Base-by-base conservation (phyloP, 208 protist species). In the Wallacemonas sp. region DNA sequence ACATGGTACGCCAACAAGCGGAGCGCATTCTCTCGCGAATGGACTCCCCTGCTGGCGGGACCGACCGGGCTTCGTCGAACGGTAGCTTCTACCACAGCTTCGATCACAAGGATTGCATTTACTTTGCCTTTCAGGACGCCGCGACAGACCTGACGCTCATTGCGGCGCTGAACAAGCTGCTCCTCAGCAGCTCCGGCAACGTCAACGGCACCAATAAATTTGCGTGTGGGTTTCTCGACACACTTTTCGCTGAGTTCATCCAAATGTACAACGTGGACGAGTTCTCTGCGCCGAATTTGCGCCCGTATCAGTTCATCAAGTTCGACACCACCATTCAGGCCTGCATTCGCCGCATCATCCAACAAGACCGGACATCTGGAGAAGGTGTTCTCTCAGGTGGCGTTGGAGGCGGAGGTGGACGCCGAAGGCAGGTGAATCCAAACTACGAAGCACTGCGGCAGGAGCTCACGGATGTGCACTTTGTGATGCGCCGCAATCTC, bases 41-140 rank as follows among this genome's bases (percentile, higher is more conserved):
- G 84, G 76, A 90, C 47, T 79, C 86, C 1, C 87, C 90, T 12
- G 88, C 87, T 2, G 73, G 75, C 11, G 61, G 54, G 34, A 60
- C 81, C 6, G 72, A 89, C 56, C 67, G 74, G 38, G 38, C 54
- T 17, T 33, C 33, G 22, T 69, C 78, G 0, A 76, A 73, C 46
- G 90, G 88, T n/a, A 91, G 83, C 69, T 89, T 90, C 66, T 96
- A 96, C 69, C 84, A 96, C 62, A 96, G 90, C 58, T 96, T 94
- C 63, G 87, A 96, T 55, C 84, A 96, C 73, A 84, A 86, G 24
- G 85, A 96, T 62, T 91, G 87, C 64, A 79, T 96, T 31, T 96
- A 93, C 66, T 96, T 94, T 76, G 90, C 86, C 14, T 94, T 96
- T 45, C 87, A 94, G 56, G 90, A 96, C 66, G 75, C 90, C 9